Evolutionary conservation across 2,329 filamentous ascomycete genomes (phyloP).

Genomic region (Pseudogymnoascus pannorum): DNA sequence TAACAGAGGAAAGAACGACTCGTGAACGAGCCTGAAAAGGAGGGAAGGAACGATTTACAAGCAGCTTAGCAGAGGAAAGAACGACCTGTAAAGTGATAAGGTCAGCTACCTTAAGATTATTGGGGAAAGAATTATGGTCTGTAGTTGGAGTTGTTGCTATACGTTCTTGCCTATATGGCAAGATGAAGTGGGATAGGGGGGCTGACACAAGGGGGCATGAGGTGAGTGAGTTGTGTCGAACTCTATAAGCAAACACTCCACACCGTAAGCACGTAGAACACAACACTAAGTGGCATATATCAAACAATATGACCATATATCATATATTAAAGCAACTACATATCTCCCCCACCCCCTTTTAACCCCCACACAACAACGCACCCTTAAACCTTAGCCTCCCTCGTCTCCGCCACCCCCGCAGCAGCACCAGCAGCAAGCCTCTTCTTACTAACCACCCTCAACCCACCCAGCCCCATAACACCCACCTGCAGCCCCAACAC

Average conservation of each 20-base stretch:
- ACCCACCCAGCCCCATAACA: conserved; percentile 47
- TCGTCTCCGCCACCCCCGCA: neutral
- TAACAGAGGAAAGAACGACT: neutral
- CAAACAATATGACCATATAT: neutral
- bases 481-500: conserved; percentile 49
- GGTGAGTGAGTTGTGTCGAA: too few species aligned
- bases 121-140: neutral
- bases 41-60: neutral
- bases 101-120: too few species aligned
- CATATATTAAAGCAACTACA: too few species aligned
- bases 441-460: conserved; percentile 52
- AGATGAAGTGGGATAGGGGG: neutral
- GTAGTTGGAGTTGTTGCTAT: neutral
- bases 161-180: neutral
- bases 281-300: too few species aligned
- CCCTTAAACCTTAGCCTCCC: neutral
- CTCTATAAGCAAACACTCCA: too few species aligned
- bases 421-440: conserved; percentile 8
- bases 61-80: neutral
- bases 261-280: too few species aligned
- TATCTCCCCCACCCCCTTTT: too few species aligned
- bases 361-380: too few species aligned
- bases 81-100: too few species aligned
- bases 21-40: neutral
- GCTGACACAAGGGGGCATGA: too few species aligned